Base-by-base conservation (phyloP, 768 basidiomycete species). In the Tylopilus sp. region DNA sequence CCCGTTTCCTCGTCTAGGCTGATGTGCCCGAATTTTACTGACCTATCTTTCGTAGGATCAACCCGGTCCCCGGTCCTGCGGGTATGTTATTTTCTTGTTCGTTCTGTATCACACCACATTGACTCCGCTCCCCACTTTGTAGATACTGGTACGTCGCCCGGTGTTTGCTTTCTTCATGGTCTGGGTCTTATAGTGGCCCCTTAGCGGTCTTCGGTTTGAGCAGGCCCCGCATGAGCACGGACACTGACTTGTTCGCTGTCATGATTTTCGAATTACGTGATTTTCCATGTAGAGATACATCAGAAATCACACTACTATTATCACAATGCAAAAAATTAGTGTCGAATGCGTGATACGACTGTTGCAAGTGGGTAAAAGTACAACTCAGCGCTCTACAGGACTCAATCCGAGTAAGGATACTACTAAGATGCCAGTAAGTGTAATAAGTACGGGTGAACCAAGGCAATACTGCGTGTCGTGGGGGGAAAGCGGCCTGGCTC, bases 171-270 rank as follows among this genome's bases (percentile, higher is more conserved):
- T 33, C 7, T 26, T 18, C 30, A 1, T 12, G 8, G 20, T 28
- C 20, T 44, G 4, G 12, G 13, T 4, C 42, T 68, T 33, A 56
- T 40, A 13, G 33, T 30, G 12, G 39, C 17, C 28, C 57, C 31
- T 47, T 60, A 95, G 95, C 61, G 94, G 95, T 40, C 79, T 95
- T 47, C 88, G 86, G 46, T 97, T 91, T 65, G 88, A 95, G 69
- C 91, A 93, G 69, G 84, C 79, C 20, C 86, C 80, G 38, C 86
- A 90, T 49, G 72, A 62, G 57, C 85, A 88, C 74, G 68, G 56
- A 46, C 64, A 77, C 69, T 69, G 43, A 60, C 3, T 6, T 33
- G 40, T 21, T 18, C 23, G 31, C 7, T 1, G 18, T 36, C n/a
- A 8, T 18, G 23, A 23, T 18, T 36, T 39, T 44, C 5, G 50